Evolutionary conservation across 768 basidiomycete genomes (phyloP), one percentile per base, ranked within the genome.

Genomic region (Russula emetica): DNA sequence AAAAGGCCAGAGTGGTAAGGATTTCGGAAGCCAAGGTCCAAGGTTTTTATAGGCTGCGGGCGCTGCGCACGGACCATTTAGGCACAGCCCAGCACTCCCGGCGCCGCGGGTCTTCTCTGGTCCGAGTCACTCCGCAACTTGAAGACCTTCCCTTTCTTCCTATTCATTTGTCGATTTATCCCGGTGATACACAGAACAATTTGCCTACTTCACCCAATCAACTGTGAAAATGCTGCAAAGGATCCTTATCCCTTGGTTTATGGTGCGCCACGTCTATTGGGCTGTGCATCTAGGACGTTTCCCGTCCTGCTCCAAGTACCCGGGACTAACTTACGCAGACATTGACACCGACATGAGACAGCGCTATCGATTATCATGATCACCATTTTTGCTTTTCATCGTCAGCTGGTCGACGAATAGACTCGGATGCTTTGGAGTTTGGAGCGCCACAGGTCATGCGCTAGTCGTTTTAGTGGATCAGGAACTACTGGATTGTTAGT

Each of bases 1-100:
- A 90, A 90, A 88, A 89, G 88, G 87, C 87, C 87, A 88, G 87
- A 89, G 87, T 88, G 87, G 87, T 87, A 80, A 85, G 69, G 77
- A 66, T 32, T 61, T 24, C 24, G 28, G 30, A 0, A 0, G 22
- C 14, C 32, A 34, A 26, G 10, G 36, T 10, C 40, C 56, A 5
- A 4, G 1, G 26, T 0, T 68, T 67, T 30, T 67, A 66, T 67
- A 67, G 47, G 1, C 7, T 1, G 11, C 4, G 20, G 14, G 13
- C n/a, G 3, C 11, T 18, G 66, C 63, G 66, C 66, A 67, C 66
- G 66, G 66, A 67, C 66, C 66, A 66, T 44, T 16, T 16, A 28
- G 40, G 44, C 26, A 57, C 40, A 16, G 28, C 18, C 22, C 14
- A n/a, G 42, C 55, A 20, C 42, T n/a, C 2, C 38, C 16, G 2